Evolutionary conservation across 148 eudicot genomes (phyloP), one percentile per base, ranked within the genome.

Genomic region (Arbutus unedo): DNA sequence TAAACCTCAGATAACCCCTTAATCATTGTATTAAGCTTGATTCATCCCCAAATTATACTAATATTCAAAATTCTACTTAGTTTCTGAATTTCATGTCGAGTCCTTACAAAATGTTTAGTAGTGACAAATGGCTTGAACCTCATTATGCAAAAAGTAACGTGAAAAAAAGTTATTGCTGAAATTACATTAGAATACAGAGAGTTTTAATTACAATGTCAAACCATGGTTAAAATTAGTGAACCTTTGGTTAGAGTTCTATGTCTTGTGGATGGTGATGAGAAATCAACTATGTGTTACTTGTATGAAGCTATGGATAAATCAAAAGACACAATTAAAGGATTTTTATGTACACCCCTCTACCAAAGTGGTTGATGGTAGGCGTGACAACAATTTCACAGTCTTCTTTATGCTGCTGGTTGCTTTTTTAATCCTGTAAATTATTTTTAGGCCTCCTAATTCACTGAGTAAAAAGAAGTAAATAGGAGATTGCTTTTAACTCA

Each of bases 281-380:
- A 74, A 10, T 54, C 54, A 3, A 6, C 54, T 16, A 74, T 74
- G 53, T 21, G 77, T 3, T 74, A 74, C 25, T 74, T 74, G 53
- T 74, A 74, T 47, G 77, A 74, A 74, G 53, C 53, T 4, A 74
- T 74, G 77, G 77, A 74, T 74, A 74, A 10, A 9, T 3, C 77
- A 43, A 74, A 74, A 74, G 6, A 45, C 1, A 21, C 77, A 14
- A 44, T 74, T 2, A 74, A 43, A 47, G 38, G 1, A 31, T 31
- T 31, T 31, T 31, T 31, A 31, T 31, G 38, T 31, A 31, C 38
- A 6, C 38, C 78, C 78, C 5, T 47, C 1, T 16, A 11, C 8
- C 3, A 48, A 38, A 48, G 31, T 74, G 25, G 49, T 74, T 45
- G 56, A 74, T 74, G 56, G 56, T 47, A 74, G 38, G 49, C 47